Evolutionary conservation across 1,284 basidiomycete genomes (phyloP).

Genomic region (Phylloboletellus chloephorus): DNA sequence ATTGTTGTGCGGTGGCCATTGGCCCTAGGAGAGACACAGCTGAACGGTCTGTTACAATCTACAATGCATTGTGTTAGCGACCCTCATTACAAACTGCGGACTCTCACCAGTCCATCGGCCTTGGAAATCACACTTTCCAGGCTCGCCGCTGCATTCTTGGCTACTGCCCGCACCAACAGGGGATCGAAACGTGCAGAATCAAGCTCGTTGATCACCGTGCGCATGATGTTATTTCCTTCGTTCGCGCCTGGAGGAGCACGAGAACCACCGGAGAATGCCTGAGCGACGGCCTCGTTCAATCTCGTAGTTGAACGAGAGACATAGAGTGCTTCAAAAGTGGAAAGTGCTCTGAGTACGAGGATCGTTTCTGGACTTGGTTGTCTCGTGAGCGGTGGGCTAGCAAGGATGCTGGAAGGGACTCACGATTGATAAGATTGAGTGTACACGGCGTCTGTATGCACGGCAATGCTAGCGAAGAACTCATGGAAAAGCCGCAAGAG

Average conservation of each 20-base stretch:
- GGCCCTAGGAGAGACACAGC: constrained; percentile 74
- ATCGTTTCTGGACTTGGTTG: constrained; percentile 92
- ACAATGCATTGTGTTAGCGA: constrained; percentile 1
- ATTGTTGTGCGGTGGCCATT: constrained; percentile 70
- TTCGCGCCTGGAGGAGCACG: constrained; percentile 66
- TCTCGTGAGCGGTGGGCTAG: constrained; percentile 37
- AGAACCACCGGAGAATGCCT: constrained; percentile 64
- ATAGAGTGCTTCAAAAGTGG: constrained; percentile 79
- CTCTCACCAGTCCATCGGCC: constrained; percentile 62
- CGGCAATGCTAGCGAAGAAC: constrained; percentile 90
- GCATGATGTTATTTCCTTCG: constrained; percentile 73
- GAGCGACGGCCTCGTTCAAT: constrained; percentile 73
- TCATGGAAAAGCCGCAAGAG: constrained; percentile 89
- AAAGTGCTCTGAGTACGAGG: constrained; percentile 76
- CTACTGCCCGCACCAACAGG: constrained; percentile 72
- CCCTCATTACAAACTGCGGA: neutral
- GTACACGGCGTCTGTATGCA: constrained; percentile 92
- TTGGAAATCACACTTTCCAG: constrained; percentile 62
- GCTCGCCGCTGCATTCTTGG: constrained; percentile 62
- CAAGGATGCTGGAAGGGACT: constrained; percentile 10
- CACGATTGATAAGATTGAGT: constrained; percentile 79
- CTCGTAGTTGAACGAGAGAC: constrained; percentile 78
- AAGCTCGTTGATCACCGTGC: constrained; percentile 82
- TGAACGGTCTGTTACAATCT: constrained; percentile 75
- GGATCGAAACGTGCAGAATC: constrained; percentile 94